phyloP scores from a whole-genome alignment of 2,329 filamentous ascomycete species.

The Exophiala dermatitidis region DNA sequence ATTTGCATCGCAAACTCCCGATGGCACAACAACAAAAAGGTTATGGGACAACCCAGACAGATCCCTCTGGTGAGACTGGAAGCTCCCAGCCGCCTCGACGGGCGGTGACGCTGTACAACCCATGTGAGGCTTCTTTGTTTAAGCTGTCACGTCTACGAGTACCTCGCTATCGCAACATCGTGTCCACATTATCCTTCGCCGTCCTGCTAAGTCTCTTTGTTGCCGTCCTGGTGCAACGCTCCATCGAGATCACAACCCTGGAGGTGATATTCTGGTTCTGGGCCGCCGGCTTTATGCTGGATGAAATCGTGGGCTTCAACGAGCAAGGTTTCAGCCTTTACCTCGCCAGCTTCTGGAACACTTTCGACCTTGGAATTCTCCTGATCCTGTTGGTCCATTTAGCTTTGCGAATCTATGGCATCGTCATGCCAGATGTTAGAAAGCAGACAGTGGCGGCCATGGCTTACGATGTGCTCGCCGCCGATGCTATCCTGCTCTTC shows the following conservation, averaged over 20 bases:
- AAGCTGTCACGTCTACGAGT: constrained; percentile 87
- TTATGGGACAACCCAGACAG: constrained; percentile 37
- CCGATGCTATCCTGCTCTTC: constrained; percentile 81
- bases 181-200: constrained; percentile 80
- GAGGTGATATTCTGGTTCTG: constrained; percentile 96
- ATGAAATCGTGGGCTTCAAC: constrained; percentile 91
- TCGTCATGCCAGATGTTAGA: constrained; percentile 67
- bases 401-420: constrained; percentile 77
- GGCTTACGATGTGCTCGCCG: constrained; percentile 89
- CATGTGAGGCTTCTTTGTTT: constrained; percentile 79
- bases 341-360: constrained; percentile 97
- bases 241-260: constrained; percentile 70
- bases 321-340: constrained; percentile 95
- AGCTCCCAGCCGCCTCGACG: constrained; percentile 35
- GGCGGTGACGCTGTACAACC: constrained; percentile 82
- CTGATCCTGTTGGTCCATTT: constrained; percentile 83
- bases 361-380: constrained; percentile 86
- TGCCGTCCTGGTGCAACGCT: constrained; percentile 68
- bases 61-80: constrained; percentile 7
- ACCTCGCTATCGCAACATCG: constrained; percentile 81
- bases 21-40: constrained; percentile 21
- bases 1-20: constrained; percentile 56
- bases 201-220: constrained; percentile 79
- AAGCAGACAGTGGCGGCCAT: constrained; percentile 66
- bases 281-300: constrained; percentile 94